Percentiles rank a stretch among this genome's conserved stretches.
Evolutionary conservation across 257 asterid species (phyloP).

Genomic region (Catharanthus roseus): DNA sequence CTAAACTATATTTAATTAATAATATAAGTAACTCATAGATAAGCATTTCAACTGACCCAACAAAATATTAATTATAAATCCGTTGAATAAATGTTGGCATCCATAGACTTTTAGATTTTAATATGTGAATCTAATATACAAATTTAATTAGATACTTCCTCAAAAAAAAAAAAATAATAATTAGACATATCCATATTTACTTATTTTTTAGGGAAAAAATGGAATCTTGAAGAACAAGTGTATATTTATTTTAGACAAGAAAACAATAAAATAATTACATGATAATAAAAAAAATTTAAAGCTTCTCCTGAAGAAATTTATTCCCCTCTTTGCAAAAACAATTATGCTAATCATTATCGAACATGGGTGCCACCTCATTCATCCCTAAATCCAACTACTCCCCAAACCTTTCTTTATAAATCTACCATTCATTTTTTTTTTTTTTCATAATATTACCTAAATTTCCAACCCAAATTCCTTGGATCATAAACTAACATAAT

Average conservation of each 20-base stretch:
- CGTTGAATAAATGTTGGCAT: neutral
- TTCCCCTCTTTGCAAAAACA: neutral
- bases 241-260: neutral
- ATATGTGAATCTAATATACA: conserved; percentile 3
- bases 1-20: too few relatives aligned
- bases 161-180: too few relatives aligned
- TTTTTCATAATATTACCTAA: neutral
- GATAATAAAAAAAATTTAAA: neutral
- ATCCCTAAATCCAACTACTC: conserved; percentile 26
- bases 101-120: neutral
- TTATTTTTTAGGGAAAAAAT: neutral
- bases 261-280: neutral
- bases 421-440: conserved; percentile 1
- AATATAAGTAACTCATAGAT: neutral
- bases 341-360: conserved; percentile 36
- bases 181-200: too few relatives aligned
- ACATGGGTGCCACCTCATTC: conserved; percentile 43
- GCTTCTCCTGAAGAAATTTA: conserved; percentile 4
- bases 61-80: neutral
- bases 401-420: neutral
- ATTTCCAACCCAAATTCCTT: conserved; percentile 7
- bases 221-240: neutral
- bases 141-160: too few relatives aligned
- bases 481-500: neutral
- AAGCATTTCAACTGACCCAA: neutral